These are phyloP conservation scores for Tilletia indica DNA, from an alignment of 1,284 basidiomycete species.

Conservation along the genomic window DNA sequence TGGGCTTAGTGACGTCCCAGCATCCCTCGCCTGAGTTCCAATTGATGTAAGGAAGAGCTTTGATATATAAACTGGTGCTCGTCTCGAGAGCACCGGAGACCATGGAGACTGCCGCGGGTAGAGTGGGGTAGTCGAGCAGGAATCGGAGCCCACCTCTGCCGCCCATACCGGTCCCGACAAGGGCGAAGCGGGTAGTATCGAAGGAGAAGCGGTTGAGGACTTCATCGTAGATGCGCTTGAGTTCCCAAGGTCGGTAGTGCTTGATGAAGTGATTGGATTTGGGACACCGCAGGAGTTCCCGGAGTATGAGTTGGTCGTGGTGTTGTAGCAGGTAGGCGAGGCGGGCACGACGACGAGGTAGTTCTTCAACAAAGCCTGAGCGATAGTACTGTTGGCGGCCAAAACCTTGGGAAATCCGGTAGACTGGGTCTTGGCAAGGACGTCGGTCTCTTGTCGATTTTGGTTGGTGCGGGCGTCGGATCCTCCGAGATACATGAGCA, in stretches of 20 bases:
- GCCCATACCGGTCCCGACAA: slow-evolving; percentile 19
- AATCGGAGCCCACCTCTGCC: slow-evolving; percentile 15
- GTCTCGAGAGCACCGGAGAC: slow-evolving; percentile 16
- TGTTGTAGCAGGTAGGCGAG: slow-evolving; percentile 17
- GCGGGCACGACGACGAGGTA: slow-evolving; percentile 14
- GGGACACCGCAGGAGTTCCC: slow-evolving; percentile 1
- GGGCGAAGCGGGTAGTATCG: slow-evolving; percentile 18
- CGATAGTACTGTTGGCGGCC: slow-evolving; percentile 8
- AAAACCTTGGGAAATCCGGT: slow-evolving; percentile 19
- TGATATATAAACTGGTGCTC: slow-evolving; percentile 11
- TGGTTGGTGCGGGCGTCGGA: slow-evolving; percentile 14
- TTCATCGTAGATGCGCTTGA: slow-evolving; percentile 20
- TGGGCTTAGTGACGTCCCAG: slow-evolving; percentile 17
- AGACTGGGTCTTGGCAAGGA: slow-evolving; percentile 9
- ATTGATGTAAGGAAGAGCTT: slow-evolving; percentile 11
- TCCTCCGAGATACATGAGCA: slow-evolving; percentile 18
- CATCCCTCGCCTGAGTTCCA: slow-evolving; percentile 19
- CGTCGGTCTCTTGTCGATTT: slow-evolving; percentile 9
- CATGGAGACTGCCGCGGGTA: slow-evolving; percentile 14
- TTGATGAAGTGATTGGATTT: slow-evolving; percentile 14
- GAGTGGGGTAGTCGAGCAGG: slow-evolving; percentile 10
- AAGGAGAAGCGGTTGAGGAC: slow-evolving; percentile 5
- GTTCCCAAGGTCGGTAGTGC: slow-evolving; percentile 15
- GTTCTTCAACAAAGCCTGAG: background rate
- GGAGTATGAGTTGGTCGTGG: background rate